These are phyloP conservation scores for Cladosporium sp. DNA, from an alignment of 2,329 filamentous ascomycete species.

Conservation along the genomic window DNA sequence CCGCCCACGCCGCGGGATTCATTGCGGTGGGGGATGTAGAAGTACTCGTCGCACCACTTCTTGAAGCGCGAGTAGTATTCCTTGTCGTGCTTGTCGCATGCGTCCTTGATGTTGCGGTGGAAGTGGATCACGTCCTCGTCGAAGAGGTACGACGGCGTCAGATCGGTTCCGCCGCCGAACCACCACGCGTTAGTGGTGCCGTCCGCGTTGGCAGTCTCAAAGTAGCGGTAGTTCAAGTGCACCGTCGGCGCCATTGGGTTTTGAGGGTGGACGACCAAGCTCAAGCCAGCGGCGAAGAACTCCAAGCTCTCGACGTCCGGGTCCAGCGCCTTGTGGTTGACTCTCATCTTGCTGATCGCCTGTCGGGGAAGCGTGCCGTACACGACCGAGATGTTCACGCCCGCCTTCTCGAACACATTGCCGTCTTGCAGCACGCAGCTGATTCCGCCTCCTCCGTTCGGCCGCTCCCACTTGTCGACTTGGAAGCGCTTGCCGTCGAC, in stretches of 20 bases:
- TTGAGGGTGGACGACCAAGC: constrained; percentile 84
- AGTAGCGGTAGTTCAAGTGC: constrained; percentile 97
- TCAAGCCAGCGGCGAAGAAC: constrained; percentile 93
- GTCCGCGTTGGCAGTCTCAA: constrained; percentile 86
- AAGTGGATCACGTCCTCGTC: constrained; percentile 97
- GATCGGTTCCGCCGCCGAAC: constrained; percentile 93
- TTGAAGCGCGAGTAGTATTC: constrained; percentile 93
- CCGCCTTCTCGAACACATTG: constrained; percentile 96
- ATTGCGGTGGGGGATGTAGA: constrained; percentile 84
- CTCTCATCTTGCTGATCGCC: constrained; percentile 89
- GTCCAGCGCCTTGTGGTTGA: constrained; percentile 87
- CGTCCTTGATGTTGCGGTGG: constrained; percentile 87
- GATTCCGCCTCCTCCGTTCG: constrained; percentile 86
- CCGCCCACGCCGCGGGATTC: constrained; percentile 87
- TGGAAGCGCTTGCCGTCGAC: constrained; percentile 81
- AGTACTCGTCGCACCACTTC: constrained; percentile 98
- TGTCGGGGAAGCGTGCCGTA: constrained; percentile 85
- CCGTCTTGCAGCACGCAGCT: constrained; percentile 94
- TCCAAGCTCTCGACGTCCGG: constrained; percentile 75
- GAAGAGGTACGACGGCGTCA: constrained; percentile 91
- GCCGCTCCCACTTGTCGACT: constrained; percentile 80
- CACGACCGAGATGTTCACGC: constrained; percentile 91
- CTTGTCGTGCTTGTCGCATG: constrained; percentile 90
- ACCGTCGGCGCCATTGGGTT: constrained; percentile 98
- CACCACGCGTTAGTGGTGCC: constrained; percentile 87